A percentile compares a stretch with the other conserved stretches of the same genome.
Conservation (phyloP, 306 rosid species). For the Dryas alaskensis region DNA sequence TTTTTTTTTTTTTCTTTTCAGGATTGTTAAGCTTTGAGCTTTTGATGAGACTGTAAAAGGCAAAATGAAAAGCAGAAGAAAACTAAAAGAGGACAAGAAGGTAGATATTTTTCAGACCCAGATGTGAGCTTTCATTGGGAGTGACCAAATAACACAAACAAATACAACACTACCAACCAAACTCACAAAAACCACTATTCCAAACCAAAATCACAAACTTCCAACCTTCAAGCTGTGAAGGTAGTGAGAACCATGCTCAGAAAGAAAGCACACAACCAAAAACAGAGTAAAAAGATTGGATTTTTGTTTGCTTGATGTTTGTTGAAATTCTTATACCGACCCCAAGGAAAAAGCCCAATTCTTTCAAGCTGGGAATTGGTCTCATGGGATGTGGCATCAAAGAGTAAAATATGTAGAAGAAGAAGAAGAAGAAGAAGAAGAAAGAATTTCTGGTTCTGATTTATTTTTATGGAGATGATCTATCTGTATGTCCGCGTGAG, state of each 20-base stretch:
- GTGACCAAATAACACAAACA: conserved; percentile 16
- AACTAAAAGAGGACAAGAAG: conserved; percentile 34
- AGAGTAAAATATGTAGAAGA: conserved; percentile 1
- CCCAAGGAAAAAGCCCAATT: neutral
- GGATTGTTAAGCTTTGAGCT: conserved; percentile 2
- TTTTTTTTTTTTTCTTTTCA: neutral
- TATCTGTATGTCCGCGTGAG: conserved; percentile 41
- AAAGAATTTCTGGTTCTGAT: conserved; percentile 14
- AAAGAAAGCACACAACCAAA: conserved; percentile 2
- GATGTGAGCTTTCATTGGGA: conserved; percentile 20
- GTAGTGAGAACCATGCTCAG: neutral
- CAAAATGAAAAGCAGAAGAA: conserved; percentile 17
- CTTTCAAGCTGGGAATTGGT: neutral
- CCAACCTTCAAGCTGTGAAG: neutral
- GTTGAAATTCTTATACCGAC: conserved; percentile 8
- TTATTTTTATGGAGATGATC: conserved; percentile 28
- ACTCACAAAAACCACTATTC: neutral
- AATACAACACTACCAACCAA: neutral
- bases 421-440: conserved; percentile 4
- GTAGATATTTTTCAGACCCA: conserved; percentile 27
- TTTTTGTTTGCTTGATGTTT: neutral
- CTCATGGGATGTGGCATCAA: neutral
- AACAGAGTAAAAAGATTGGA: conserved; percentile 10
- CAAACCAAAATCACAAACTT: conserved; percentile 19
- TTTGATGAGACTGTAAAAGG: conserved; percentile 35